Conservation (phyloP, 352 stramenopile genomes). For the Salisapilia sapeloensis region DNA sequence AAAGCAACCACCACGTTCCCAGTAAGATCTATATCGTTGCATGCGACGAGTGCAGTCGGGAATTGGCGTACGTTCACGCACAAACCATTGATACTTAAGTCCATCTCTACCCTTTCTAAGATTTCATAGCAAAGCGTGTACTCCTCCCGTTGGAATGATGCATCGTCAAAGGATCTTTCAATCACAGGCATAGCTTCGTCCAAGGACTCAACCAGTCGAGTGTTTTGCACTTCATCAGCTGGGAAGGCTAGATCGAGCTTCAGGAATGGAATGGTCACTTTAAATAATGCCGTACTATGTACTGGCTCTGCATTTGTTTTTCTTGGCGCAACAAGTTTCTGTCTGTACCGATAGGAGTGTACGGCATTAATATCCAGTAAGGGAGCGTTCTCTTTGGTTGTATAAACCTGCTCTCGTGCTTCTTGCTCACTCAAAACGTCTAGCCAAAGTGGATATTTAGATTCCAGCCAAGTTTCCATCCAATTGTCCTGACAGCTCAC, state of each 20-base stretch:
- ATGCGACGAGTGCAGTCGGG: constrained; percentile 21
- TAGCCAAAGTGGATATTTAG: constrained; percentile 55
- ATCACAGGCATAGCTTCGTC: constrained; percentile 24
- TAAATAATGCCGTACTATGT: constrained; percentile 9
- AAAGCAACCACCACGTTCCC: constrained; percentile 19
- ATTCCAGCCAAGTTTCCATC: constrained; percentile 51
- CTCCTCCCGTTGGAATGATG: constrained; percentile 3
- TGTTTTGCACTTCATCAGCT: constrained; percentile 8
- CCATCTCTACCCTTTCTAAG: constrained; percentile 11
- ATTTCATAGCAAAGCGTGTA: constrained; percentile 14
- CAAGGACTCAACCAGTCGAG: constrained; percentile 13
- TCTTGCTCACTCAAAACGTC: constrained; percentile 49
- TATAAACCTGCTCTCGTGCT: constrained; percentile 31
- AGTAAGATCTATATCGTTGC: constrained; percentile 10
- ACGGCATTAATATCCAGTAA: too few relatives aligned
- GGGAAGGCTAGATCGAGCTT: constrained; percentile 18
- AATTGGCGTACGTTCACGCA: constrained; percentile 25
- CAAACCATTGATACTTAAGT: constrained; percentile 12
- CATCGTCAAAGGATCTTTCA: constrained; percentile 7
- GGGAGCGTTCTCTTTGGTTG: too few relatives aligned
- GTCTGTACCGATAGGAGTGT: too few relatives aligned
- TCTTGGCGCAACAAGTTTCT: constrained; percentile 8
- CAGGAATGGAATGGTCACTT: constrained; percentile 13
- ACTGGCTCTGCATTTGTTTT: constrained; percentile 24
- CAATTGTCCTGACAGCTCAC: constrained; percentile 27